Percentiles rank a stretch among this genome's conserved stretches.
phyloP scores from a whole-genome alignment of 148 eudicot genomes.

The Silene latifolia region DNA sequence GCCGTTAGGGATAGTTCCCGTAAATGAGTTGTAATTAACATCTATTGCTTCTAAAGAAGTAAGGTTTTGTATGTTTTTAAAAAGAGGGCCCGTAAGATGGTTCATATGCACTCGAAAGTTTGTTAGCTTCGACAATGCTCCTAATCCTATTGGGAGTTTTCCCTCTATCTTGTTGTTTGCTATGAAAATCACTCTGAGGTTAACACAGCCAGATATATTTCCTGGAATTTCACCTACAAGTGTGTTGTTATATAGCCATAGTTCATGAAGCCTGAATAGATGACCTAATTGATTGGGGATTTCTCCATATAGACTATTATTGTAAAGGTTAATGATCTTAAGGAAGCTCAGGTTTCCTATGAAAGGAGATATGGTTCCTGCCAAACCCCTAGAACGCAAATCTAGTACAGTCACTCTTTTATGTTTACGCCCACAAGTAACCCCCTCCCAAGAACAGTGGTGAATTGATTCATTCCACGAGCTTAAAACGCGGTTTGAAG shows the following conservation, averaged over 20 bases:
- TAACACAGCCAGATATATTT: constrained; percentile 15
- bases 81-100: constrained; percentile 24
- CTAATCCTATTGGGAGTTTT: not conserved
- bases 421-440: too few species aligned
- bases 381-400: too few species aligned
- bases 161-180: constrained; percentile 13
- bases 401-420: too few species aligned
- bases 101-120: constrained; percentile 1
- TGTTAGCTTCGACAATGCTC: constrained; percentile 12
- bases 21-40: constrained; percentile 10
- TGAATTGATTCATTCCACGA: too few species aligned
- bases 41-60: not conserved
- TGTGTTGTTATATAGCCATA: constrained; percentile 22
- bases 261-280: constrained; percentile 17
- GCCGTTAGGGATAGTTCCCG: constrained; percentile 26
- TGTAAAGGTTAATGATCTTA: too few species aligned
- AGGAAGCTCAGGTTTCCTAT: too few species aligned
- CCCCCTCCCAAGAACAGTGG: too few species aligned
- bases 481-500: too few species aligned
- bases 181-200: not conserved
- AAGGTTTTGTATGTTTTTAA: not conserved
- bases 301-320: too few species aligned
- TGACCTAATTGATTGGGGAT: constrained; percentile 35
- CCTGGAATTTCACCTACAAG: constrained; percentile 34
- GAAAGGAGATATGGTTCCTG: too few species aligned